phyloP scores from a whole-genome alignment of 2,329 filamentous ascomycete species.

The Trichoderma sp. region DNA sequence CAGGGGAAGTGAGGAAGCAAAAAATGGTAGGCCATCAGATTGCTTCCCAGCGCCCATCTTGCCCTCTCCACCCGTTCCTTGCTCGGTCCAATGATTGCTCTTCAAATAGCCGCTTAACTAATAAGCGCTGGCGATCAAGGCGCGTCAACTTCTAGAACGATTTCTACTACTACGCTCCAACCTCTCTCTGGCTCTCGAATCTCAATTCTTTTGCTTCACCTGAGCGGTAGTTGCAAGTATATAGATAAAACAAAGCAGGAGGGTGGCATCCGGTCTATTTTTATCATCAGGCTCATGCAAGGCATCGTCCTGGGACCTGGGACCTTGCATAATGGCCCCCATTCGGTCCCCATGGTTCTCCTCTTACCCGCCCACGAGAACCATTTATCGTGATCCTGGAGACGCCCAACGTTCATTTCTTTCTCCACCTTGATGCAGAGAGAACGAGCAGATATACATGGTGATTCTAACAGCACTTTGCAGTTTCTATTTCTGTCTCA shows the following conservation, averaged over 20 bases:
- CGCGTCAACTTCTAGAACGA: conserved; percentile 21
- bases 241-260: neutral
- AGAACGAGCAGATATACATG: neutral
- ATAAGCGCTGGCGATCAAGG: conserved; percentile 24
- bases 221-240: neutral
- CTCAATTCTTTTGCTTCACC: neutral
- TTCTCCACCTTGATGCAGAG: neutral
- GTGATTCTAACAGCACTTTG: neutral
- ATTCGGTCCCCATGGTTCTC: neutral
- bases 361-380: neutral
- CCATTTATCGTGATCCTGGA: neutral
- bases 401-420: neutral
- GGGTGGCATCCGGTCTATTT: neutral
- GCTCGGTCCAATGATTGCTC: conserved; percentile 6
- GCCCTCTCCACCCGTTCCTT: conserved; percentile 9
- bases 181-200: neutral
- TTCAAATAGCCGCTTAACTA: conserved; percentile 22
- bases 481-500: conserved; percentile 22
- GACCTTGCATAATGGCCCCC: conserved; percentile 11
- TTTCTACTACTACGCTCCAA: conserved; percentile 3
- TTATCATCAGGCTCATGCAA: conserved; percentile 11
- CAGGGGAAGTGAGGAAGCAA: neutral
- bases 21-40: neutral
- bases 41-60: neutral
- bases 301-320: conserved; percentile 1